phyloP scores from a whole-genome alignment of 805 yeast species.

The Cyberlindnera galapagoensis region DNA sequence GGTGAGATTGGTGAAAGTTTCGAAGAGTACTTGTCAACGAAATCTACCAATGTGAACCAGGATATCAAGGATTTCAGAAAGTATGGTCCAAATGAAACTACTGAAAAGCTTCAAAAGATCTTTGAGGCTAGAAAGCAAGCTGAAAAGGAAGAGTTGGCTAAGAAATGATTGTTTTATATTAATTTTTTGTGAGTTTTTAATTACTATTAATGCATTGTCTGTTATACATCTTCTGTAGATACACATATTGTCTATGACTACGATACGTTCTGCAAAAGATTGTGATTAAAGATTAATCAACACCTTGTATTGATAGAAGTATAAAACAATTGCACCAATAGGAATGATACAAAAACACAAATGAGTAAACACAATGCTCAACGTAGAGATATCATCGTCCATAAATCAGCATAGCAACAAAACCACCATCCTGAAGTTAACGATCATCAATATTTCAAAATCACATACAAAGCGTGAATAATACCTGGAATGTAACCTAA shows the following conservation, averaged over 20 bases:
- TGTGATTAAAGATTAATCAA: too few species aligned
- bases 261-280: not conserved
- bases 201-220: not conserved
- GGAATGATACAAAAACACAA: too few species aligned
- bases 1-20: constrained; percentile 43
- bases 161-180: constrained; percentile 2
- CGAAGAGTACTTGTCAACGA: constrained; percentile 31
- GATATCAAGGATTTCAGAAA: constrained; percentile 61
- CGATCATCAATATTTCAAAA: constrained; percentile 23
- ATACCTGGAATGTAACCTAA: constrained; percentile 73
- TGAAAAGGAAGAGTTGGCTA: constrained; percentile 10
- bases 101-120: constrained; percentile 33
- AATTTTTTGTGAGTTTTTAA: not conserved
- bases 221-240: too few species aligned
- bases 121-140: constrained; percentile 16
- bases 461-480: constrained; percentile 52
- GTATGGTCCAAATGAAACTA: constrained; percentile 52
- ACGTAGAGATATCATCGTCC: too few species aligned
- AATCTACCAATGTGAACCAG: constrained; percentile 28
- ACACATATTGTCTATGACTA: not conserved
- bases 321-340: too few species aligned
- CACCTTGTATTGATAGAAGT: too few species aligned
- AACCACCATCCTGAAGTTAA: too few species aligned
- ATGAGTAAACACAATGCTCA: too few species aligned
- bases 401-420: too few species aligned